These are phyloP conservation scores for Cystobasidium sp. DNA, from an alignment of 1,284 basidiomycete species.

Conservation along the genomic window DNA sequence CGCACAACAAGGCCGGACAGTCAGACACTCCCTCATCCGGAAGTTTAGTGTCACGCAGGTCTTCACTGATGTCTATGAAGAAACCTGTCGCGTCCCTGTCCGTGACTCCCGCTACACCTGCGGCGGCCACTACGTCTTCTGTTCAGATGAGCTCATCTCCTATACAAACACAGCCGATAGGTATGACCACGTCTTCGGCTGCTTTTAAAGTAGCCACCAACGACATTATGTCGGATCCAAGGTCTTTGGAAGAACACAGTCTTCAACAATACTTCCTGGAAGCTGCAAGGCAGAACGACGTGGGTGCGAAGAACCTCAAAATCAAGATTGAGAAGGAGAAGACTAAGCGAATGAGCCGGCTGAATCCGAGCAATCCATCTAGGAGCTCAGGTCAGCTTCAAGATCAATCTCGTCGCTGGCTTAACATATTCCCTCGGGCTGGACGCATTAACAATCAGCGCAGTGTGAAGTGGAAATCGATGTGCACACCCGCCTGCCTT, in stretches of 20 bases:
- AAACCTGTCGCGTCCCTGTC: conserved; percentile 26
- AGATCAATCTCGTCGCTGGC: conserved; percentile 48
- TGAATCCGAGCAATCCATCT: conserved; percentile 43
- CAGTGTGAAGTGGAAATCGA: conserved; percentile 83
- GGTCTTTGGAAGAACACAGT: conserved; percentile 32
- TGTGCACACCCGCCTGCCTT: conserved; percentile 80
- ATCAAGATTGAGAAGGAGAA: conserved; percentile 19
- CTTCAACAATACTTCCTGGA: conserved; percentile 42
- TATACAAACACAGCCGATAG: conserved; percentile 12
- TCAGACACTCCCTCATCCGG: neutral
- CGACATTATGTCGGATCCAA: conserved; percentile 22
- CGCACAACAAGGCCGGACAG: neutral
- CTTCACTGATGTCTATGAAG: conserved; percentile 16
- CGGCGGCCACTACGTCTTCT: conserved; percentile 5
- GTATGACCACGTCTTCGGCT: conserved; percentile 11
- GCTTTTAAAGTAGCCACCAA: conserved; percentile 27
- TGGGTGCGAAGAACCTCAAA: conserved; percentile 15
- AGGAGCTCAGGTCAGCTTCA: conserved; percentile 33
- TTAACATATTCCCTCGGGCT: conserved; percentile 50
- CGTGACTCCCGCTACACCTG: conserved; percentile 36
- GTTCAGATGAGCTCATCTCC: neutral
- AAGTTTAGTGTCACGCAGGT: conserved; percentile 19
- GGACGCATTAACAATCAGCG: conserved; percentile 48
- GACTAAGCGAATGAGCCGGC: conserved; percentile 20
- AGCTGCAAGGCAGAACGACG: neutral